These are phyloP conservation scores for Paraphysoderma sedebokerense DNA, from an alignment of 371 early-diverging fungal species.

Conservation along the genomic window DNA sequence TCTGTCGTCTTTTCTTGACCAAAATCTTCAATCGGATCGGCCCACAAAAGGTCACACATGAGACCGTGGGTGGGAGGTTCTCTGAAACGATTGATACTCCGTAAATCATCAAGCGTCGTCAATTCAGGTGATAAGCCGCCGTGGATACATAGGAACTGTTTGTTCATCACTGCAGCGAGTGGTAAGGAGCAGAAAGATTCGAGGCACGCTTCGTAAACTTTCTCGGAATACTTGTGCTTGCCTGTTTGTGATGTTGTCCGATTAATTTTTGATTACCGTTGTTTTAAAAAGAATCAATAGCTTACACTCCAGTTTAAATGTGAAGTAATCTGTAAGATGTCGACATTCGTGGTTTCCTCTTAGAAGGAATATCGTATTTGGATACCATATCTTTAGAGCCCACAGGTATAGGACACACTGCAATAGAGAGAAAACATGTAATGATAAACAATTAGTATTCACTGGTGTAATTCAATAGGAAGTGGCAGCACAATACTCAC, in stretches of 20 bases:
- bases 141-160: constrained; percentile 94
- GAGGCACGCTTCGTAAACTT: constrained; percentile 76
- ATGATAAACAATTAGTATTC: not conserved
- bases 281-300: constrained; percentile 15
- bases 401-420: constrained; percentile 81
- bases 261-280: not conserved
- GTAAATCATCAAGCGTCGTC: constrained; percentile 68
- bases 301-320: constrained; percentile 90
- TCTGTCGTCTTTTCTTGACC: too few relatives aligned
- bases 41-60: constrained; percentile 96
- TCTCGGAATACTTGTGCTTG: constrained; percentile 85
- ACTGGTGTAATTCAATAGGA: not conserved
- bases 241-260: constrained; percentile 22
- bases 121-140: constrained; percentile 96
- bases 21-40: constrained; percentile 93
- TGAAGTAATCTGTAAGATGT: constrained; percentile 94
- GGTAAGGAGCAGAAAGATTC: constrained; percentile 92
- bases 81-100: constrained; percentile 69
- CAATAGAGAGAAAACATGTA: not conserved
- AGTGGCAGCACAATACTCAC: constrained; percentile 12
- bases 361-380: constrained; percentile 73
- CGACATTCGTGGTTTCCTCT: constrained; percentile 98
- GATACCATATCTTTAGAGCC: constrained; percentile 84
- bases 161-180: constrained; percentile 89
- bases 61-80: constrained; percentile 89